Conservation (phyloP, 2,329 filamentous ascomycete genomes). For the Diaporthe caulivora region DNA sequence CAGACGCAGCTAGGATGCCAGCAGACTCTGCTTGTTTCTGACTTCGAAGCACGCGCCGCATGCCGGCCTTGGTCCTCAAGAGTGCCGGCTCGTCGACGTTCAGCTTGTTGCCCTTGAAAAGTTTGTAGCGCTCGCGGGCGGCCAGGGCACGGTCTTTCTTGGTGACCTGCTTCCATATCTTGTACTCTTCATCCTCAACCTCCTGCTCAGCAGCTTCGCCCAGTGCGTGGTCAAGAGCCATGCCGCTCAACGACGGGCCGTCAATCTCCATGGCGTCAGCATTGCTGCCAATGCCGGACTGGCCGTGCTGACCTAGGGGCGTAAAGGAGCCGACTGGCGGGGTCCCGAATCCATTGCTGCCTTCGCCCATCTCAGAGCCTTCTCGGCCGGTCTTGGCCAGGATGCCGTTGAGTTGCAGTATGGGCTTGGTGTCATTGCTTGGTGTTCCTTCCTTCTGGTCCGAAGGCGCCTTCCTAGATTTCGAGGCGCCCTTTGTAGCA, state of each 20-base stretch:
- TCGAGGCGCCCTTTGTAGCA: constrained; percentile 82
- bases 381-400: constrained; percentile 70
- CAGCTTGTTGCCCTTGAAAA: constrained; percentile 87
- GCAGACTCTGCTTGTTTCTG: constrained; percentile 75
- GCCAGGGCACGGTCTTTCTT: constrained; percentile 93
- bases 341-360: constrained; percentile 88
- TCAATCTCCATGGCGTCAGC: constrained; percentile 91
- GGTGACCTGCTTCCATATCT: constrained; percentile 98
- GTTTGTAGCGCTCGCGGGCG: constrained; percentile 85
- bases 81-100: constrained; percentile 91
- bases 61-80: constrained; percentile 85
- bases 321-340: constrained; percentile 71
- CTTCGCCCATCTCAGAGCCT: constrained; percentile 84
- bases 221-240: constrained; percentile 73
- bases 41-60: constrained; percentile 88
- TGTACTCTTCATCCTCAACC: constrained; percentile 94
- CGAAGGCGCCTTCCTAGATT: constrained; percentile 79
- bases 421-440: constrained; percentile 79
- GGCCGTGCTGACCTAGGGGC: constrained; percentile 36
- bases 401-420: constrained; percentile 75
- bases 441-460: constrained; percentile 86
- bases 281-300: constrained; percentile 69
- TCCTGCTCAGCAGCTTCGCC: constrained; percentile 78
- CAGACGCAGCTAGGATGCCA: constrained; percentile 53
- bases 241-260: constrained; percentile 76